Evolutionary conservation across 306 rosid genomes (phyloP).

Genomic region (Senna siamea): DNA sequence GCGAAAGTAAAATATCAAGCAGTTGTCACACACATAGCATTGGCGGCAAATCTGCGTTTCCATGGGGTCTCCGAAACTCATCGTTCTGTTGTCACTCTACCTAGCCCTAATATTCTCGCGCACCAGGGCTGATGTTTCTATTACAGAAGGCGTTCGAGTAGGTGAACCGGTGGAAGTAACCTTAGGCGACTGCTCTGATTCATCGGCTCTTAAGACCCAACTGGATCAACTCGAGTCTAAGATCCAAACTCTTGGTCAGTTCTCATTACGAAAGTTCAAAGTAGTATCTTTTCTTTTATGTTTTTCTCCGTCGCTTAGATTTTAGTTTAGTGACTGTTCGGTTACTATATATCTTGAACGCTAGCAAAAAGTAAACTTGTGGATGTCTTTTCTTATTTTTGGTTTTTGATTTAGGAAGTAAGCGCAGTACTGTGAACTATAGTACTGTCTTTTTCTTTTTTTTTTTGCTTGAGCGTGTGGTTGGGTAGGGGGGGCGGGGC

Average conservation of each 20-base stretch:
- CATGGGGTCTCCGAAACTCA: slow-evolving; percentile 62
- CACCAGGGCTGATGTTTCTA: slow-evolving; percentile 49
- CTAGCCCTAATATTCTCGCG: slow-evolving; percentile 48
- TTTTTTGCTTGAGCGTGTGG: too few relatives aligned
- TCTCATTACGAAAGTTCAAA: not conserved
- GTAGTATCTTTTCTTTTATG: not conserved
- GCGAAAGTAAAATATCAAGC: not conserved
- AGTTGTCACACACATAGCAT: not conserved
- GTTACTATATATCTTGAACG: not conserved
- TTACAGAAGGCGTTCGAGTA: slow-evolving; percentile 27
- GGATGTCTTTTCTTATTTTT: not conserved
- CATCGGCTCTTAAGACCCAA: slow-evolving; percentile 52
- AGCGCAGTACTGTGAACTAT: not conserved
- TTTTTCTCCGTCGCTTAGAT: not conserved
- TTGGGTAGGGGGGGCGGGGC: too few relatives aligned
- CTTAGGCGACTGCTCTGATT: slow-evolving; percentile 46
- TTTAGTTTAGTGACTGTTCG: not conserved
- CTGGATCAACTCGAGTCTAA: slow-evolving; percentile 56
- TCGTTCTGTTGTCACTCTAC: slow-evolving; percentile 37
- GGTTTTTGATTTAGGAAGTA: not conserved
- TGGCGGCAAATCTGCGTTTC: slow-evolving; percentile 32
- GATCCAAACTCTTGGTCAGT: slow-evolving; percentile 65
- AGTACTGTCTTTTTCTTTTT: not conserved
- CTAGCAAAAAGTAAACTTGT: not conserved
- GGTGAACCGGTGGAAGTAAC: slow-evolving; percentile 27